A percentile compares a stretch with the other conserved stretches of the same genome.
These are phyloP conservation scores for Neodidymelliopsis sp. DNA, from an alignment of 2,329 filamentous ascomycete species.

Conservation along the genomic window DNA sequence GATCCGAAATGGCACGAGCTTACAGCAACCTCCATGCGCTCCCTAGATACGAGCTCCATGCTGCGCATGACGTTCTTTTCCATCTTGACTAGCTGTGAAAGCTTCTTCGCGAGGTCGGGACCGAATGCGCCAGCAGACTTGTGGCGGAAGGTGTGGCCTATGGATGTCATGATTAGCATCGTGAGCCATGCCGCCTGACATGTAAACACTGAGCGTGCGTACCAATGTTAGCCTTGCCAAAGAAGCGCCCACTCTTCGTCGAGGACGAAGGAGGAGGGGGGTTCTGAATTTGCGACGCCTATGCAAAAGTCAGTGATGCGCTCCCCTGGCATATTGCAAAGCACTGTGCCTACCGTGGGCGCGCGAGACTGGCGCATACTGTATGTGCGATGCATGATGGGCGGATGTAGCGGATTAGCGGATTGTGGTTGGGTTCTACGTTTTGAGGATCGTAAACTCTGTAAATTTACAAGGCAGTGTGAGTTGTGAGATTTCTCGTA, in stretches of 20 bases:
- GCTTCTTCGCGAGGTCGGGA: constrained; percentile 94
- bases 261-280: constrained; percentile 90
- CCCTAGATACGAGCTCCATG: constrained; percentile 90
- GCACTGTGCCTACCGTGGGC: constrained; percentile 65
- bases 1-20: constrained; percentile 50
- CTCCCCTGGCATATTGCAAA: neutral
- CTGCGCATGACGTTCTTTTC: constrained; percentile 99
- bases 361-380: constrained; percentile 85
- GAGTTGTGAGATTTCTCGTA: constrained; percentile 5
- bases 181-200: neutral
- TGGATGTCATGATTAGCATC: neutral
- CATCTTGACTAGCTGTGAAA: constrained; percentile 98
- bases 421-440: neutral
- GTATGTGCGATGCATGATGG: constrained; percentile 93
- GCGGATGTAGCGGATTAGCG: constrained; percentile 10
- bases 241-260: constrained; percentile 90
- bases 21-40: constrained; percentile 98
- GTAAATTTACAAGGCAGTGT: neutral
- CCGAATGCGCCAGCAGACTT: constrained; percentile 79
- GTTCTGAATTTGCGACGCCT: constrained; percentile 85
- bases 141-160: constrained; percentile 75
- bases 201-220: constrained; percentile 53
- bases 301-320: constrained; percentile 1
- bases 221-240: constrained; percentile 87
- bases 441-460: neutral